Percentiles rank a stretch among this genome's conserved stretches.
phyloP scores from a whole-genome alignment of 2,329 filamentous ascomycete genomes.

The Trichoderma oligosporum region DNA sequence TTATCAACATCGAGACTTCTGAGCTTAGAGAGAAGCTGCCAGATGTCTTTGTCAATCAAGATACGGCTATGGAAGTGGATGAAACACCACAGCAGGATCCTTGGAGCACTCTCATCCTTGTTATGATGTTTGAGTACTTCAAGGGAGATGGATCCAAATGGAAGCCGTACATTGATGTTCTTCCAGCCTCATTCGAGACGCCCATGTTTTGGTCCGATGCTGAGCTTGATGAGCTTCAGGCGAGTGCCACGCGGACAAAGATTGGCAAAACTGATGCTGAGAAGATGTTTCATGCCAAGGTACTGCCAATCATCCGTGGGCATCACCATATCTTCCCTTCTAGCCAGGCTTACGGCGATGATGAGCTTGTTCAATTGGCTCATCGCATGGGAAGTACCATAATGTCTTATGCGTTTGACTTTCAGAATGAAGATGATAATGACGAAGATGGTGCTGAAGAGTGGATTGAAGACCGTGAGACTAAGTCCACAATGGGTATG shows the following conservation, averaged over 20 bases:
- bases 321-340: constrained; percentile 43
- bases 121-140: constrained; percentile 73
- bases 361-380: constrained; percentile 50
- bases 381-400: constrained; percentile 84
- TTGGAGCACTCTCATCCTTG: constrained; percentile 63
- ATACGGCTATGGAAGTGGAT: constrained; percentile 37
- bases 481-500: constrained; percentile 69
- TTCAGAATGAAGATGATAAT: constrained; percentile 55
- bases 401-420: constrained; percentile 90
- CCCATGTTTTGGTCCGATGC: constrained; percentile 81
- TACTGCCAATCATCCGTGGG: constrained; percentile 50
- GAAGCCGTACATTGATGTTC: constrained; percentile 72
- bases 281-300: constrained; percentile 56
- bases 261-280: constrained; percentile 73
- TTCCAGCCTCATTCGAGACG: constrained; percentile 72
- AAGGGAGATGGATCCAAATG: constrained; percentile 61
- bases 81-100: constrained; percentile 44
- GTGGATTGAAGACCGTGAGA: constrained; percentile 62
- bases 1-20: constrained; percentile 72
- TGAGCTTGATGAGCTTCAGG: constrained; percentile 71
- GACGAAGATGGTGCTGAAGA: constrained; percentile 60
- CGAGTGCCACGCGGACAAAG: constrained; percentile 70
- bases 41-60: constrained; percentile 45
- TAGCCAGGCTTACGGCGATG: constrained; percentile 37
- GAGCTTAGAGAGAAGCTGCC: constrained; percentile 57